Evolutionary conservation across 257 asterid species (phyloP).

Genomic region (Linderniella brevidens): DNA sequence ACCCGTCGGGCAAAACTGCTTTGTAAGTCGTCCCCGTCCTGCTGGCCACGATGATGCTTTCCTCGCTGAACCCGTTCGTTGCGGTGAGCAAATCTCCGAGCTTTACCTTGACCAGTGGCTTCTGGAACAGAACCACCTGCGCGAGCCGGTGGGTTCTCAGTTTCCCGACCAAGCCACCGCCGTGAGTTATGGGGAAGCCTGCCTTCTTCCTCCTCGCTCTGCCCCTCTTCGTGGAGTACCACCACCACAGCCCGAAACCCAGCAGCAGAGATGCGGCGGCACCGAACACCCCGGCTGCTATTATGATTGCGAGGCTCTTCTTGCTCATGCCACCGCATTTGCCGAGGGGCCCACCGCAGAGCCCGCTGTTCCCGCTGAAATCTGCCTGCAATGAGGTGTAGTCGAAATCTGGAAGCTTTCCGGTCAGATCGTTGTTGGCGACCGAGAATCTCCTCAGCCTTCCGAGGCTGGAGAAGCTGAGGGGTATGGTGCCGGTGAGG

Average conservation of each 20-base stretch:
- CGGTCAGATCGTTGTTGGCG: slow-evolving; percentile 47
- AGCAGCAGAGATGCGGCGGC: slow-evolving; percentile 71
- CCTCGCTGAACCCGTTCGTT: slow-evolving; percentile 25
- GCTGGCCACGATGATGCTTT: slow-evolving; percentile 22
- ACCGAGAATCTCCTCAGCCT: slow-evolving; percentile 47
- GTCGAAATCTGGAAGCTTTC: slow-evolving; percentile 47
- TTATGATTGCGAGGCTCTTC: slow-evolving; percentile 53
- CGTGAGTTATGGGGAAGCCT: slow-evolving; percentile 15
- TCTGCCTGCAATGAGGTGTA: slow-evolving; percentile 24
- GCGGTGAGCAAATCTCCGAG: slow-evolving; percentile 38
- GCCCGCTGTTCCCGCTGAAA: slow-evolving; percentile 43
- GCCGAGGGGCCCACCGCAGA: slow-evolving; percentile 54
- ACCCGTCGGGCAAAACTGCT: slow-evolving; percentile 47
- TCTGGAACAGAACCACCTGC: slow-evolving; percentile 45
- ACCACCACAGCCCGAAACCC: slow-evolving; percentile 79
- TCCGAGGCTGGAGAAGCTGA: slow-evolving; percentile 40
- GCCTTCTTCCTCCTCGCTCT: slow-evolving; percentile 22
- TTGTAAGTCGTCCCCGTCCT: slow-evolving; percentile 40
- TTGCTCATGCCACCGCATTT: slow-evolving; percentile 78
- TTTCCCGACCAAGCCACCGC: slow-evolving; percentile 23
- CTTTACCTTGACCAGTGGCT: slow-evolving; percentile 45
- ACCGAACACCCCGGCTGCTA: slow-evolving; percentile 80
- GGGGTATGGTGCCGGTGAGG: slow-evolving; percentile 49
- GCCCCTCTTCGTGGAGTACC: slow-evolving; percentile 24
- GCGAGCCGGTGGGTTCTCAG: slow-evolving; percentile 34